Evolutionary conservation across 2,329 filamentous ascomycete genomes (phyloP).

Genomic region (Alternaria panax): DNA sequence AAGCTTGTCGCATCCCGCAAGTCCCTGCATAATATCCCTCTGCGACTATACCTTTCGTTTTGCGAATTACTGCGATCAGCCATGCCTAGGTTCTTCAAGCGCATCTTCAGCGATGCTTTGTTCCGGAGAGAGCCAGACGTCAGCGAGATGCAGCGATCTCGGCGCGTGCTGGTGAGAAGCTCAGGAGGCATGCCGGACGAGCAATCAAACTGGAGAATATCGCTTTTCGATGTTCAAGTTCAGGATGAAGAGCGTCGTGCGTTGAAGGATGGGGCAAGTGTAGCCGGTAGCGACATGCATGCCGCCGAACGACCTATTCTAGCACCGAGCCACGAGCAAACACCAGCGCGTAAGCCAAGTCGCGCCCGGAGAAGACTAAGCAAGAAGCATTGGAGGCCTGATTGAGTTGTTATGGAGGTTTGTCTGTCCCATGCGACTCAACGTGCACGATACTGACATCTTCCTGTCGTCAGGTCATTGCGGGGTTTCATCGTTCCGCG

Average conservation of each 20-base stretch:
- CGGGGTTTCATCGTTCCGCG: background rate
- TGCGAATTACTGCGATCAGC: background rate
- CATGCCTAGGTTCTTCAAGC: slow-evolving; percentile 33
- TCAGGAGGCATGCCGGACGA: slow-evolving; percentile 18
- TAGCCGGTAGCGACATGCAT: slow-evolving; percentile 24
- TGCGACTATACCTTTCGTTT: background rate
- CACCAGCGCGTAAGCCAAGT: slow-evolving; percentile 13
- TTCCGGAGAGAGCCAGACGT: slow-evolving; percentile 27
- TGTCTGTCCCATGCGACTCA: background rate
- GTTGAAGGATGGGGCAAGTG: slow-evolving; percentile 25
- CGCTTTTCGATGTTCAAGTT: slow-evolving; percentile 19
- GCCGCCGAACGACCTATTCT: slow-evolving; percentile 27
- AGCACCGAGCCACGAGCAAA: slow-evolving; percentile 18
- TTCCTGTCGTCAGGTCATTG: background rate
- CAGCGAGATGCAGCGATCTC: slow-evolving; percentile 28
- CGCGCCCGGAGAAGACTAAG: slow-evolving; percentile 23
- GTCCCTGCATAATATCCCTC: slow-evolving; percentile 4
- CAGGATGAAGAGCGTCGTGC: slow-evolving; percentile 17
- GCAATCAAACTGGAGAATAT: slow-evolving; percentile 16
- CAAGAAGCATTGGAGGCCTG: slow-evolving; percentile 30
- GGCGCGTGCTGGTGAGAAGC: slow-evolving; percentile 29
- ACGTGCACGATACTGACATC: background rate
- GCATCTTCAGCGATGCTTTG: slow-evolving; percentile 31
- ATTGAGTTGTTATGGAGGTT: slow-evolving; percentile 6
- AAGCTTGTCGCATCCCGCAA: slow-evolving; percentile 4